Conservation (phyloP, 768 basidiomycete species). For the Paxillus involutus region DNA sequence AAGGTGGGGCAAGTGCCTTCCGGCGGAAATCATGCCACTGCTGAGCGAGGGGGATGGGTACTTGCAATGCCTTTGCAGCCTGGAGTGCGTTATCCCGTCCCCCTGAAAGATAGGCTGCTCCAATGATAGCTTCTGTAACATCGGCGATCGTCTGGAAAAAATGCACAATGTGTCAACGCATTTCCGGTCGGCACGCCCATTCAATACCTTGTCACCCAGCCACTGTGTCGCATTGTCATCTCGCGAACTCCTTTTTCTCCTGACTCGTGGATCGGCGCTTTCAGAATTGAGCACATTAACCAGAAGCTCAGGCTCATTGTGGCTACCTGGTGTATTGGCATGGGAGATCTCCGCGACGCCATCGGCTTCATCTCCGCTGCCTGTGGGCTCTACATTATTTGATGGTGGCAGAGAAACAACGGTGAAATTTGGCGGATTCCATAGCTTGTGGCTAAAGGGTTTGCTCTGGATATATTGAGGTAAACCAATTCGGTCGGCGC, state of each 20-base stretch:
- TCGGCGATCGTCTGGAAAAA: constrained; percentile 70
- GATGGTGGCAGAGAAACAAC: constrained; percentile 23
- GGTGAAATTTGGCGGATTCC: constrained; percentile 55
- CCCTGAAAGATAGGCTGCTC: constrained; percentile 75
- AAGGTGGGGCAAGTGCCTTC: constrained; percentile 45
- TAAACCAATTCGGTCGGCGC: constrained; percentile 57
- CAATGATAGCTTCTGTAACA: constrained; percentile 82
- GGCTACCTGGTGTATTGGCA: constrained; percentile 9
- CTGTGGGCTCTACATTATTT: constrained; percentile 18
- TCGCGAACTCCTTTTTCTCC: constrained; percentile 42
- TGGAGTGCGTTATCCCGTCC: constrained; percentile 67
- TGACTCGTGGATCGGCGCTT: background rate
- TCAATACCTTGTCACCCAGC: constrained; percentile 75
- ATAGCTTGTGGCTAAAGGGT: constrained; percentile 63
- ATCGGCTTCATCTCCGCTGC: constrained; percentile 32
- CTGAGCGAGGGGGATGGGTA: constrained; percentile 63
- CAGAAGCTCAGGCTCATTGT: constrained; percentile 8
- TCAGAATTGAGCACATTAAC: constrained; percentile 4
- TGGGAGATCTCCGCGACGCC: constrained; percentile 7
- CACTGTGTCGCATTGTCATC: constrained; percentile 48
- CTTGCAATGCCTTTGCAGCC: constrained; percentile 60
- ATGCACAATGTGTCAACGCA: constrained; percentile 13
- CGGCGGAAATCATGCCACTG: constrained; percentile 70
- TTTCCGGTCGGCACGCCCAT: background rate
- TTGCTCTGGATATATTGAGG: constrained; percentile 74